Base-by-base conservation (phyloP, 1,284 basidiomycete genomes). In the Filobasidium uniguttulatum region DNA sequence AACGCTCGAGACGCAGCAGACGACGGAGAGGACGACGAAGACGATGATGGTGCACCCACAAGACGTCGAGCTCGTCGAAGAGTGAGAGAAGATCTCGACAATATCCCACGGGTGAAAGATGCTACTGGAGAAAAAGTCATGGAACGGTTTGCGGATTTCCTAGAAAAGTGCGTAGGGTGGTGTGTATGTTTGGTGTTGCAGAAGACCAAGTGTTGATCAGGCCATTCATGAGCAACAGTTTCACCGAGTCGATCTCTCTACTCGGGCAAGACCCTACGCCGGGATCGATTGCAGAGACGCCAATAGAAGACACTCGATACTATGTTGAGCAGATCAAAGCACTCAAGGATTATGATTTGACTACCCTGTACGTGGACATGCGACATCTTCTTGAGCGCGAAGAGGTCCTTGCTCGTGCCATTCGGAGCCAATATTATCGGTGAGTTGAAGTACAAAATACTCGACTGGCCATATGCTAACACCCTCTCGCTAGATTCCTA, bases 361-460 rank as follows among this genome's bases (percentile, higher is more conserved):
- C 88, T 2, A 98, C 93, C 0, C 81, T 99, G 60, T 98, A 94
- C 62, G 84, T 98, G 67, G 91, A 97, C 72, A 97, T 84, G 57
- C 78, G 80, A 12, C 91, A 99, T 65, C 75, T 98, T 20, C 77
- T 96, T 20, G 80, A 84, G 62, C 78, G 81, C 50, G 90, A 97
- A 64, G 88, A 91, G 58, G 81, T 91, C 1, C 80, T 98, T 9
- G 90, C 91, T 0, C 79, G 83, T 52, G 91, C 93, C 3, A 88
- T 99, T 57, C 82, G 85, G 59, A 82, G 81, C 50, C 88, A 96
- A 64, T 98, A 98, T 69, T 97, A 96, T 65, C 82, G 93, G 61
- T 73, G 38, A 49, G 69, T 34, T 29, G 10, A 34, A 26, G 26
- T 44, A 50, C 48, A 48, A 17, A 35, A 33, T 12, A 34, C 23